Evolutionary conservation across 306 rosid species (phyloP).

Genomic region (Hippophae tibetana): DNA sequence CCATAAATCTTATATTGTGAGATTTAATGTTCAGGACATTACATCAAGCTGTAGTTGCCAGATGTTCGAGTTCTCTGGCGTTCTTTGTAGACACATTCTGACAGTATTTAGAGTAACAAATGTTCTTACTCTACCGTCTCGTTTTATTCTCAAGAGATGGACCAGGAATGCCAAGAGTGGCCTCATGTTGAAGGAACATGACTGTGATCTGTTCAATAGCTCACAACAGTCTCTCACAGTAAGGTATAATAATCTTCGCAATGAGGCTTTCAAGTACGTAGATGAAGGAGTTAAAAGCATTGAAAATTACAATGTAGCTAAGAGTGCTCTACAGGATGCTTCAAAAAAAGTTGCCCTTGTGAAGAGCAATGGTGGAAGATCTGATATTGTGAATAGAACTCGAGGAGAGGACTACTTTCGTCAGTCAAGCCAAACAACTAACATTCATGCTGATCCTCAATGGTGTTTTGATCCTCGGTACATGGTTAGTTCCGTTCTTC

Average conservation of each 20-base stretch:
- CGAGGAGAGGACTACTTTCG: neutral
- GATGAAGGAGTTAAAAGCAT: slow-evolving; percentile 18
- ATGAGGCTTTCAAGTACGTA: slow-evolving; percentile 23
- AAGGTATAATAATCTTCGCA: slow-evolving; percentile 23
- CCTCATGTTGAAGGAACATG: slow-evolving; percentile 21
- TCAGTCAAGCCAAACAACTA: slow-evolving; percentile 11
- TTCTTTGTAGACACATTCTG: slow-evolving; percentile 30
- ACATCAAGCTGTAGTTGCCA: slow-evolving; percentile 28
- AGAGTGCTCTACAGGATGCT: slow-evolving; percentile 22
- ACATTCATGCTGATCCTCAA: slow-evolving; percentile 5
- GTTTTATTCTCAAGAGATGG: slow-evolving; percentile 26
- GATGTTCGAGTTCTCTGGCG: slow-evolving; percentile 23
- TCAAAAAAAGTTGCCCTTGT: slow-evolving; percentile 19
- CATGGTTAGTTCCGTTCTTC: slow-evolving; percentile 13
- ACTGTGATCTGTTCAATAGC: slow-evolving; percentile 13
- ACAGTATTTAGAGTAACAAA: slow-evolving; percentile 33
- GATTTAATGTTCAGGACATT: slow-evolving; percentile 18
- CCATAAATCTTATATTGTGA: slow-evolving; percentile 19
- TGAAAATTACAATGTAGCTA: slow-evolving; percentile 19
- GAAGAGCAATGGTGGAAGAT: slow-evolving; percentile 9
- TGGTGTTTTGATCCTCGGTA: slow-evolving; percentile 9
- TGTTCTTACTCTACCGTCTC: slow-evolving; percentile 31
- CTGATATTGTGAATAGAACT: slow-evolving; percentile 3
- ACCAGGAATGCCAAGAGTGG: slow-evolving; percentile 33
- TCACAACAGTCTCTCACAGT: slow-evolving; percentile 16